phyloP scores from a whole-genome alignment of 768 basidiomycete species.

The Filobasidium floriforme region DNA sequence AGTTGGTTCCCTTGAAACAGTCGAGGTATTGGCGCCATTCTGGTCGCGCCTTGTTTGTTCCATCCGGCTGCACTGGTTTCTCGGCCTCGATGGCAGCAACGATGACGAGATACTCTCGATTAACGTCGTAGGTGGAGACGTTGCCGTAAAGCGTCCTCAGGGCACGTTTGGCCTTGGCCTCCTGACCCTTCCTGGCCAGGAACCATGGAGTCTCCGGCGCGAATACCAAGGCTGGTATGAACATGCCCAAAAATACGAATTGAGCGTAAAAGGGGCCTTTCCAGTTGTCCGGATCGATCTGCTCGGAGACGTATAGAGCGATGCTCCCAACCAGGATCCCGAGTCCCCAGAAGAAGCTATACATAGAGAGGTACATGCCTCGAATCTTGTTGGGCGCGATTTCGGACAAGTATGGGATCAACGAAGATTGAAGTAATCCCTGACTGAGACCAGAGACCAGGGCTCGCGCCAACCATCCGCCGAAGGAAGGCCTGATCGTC shows the following conservation, averaged over 20 bases:
- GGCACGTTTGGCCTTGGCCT: slow-evolving; percentile 5
- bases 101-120: slow-evolving; percentile 5
- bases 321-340: background rate
- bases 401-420: background rate
- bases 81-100: slow-evolving; percentile 12
- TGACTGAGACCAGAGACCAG: too few relatives aligned
- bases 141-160: background rate
- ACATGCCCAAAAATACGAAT: slow-evolving; percentile 25
- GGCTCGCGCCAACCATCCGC: too few relatives aligned
- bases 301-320: background rate
- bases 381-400: background rate
- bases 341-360: background rate
- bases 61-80: background rate
- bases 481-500: too few relatives aligned
- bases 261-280: slow-evolving; percentile 27
- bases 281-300: background rate
- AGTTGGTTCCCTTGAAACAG: slow-evolving; percentile 23
- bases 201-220: slow-evolving; percentile 27
- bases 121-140: slow-evolving; percentile 3
- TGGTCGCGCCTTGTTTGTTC: background rate
- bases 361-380: background rate
- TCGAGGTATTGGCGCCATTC: slow-evolving; percentile 1
- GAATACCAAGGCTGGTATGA: slow-evolving; percentile 20
- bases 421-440: background rate
- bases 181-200: slow-evolving; percentile 8